Evolutionary conservation across 768 basidiomycete genomes (phyloP).

Genomic region (Naganishia kalamii): DNA sequence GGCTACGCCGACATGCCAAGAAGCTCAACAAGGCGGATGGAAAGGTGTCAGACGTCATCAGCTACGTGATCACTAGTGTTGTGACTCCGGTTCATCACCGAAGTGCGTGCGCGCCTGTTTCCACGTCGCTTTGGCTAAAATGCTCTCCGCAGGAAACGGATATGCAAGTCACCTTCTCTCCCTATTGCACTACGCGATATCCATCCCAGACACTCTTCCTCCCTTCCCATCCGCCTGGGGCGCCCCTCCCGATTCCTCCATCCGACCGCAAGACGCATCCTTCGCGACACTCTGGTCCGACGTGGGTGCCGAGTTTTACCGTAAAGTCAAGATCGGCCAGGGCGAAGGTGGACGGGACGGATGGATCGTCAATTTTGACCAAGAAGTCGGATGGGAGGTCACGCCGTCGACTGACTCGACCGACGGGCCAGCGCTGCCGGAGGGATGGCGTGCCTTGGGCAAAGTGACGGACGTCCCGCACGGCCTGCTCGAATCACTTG

Average conservation of each 20-base stretch:
- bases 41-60: background rate
- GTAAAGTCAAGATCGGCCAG: background rate
- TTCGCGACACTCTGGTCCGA: slow-evolving; percentile 17
- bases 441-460: background rate
- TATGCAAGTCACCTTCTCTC: slow-evolving; percentile 17
- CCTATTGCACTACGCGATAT: slow-evolving; percentile 11
- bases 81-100: slow-evolving; percentile 8
- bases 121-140: background rate
- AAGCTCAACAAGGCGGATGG: background rate
- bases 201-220: background rate
- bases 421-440: background rate
- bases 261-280: background rate
- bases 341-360: background rate
- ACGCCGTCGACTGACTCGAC: background rate
- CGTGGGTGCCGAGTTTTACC: slow-evolving; percentile 13
- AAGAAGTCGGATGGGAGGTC: slow-evolving; percentile 6
- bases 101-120: background rate
- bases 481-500: background rate
- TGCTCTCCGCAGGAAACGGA: background rate
- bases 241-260: background rate
- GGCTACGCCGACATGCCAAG: slow-evolving; percentile 4
- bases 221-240: slow-evolving; percentile 4
- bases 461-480: background rate
- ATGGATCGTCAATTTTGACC: background rate
- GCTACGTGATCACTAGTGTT: slow-evolving; percentile 12